Evolutionary conservation across 306 rosid species (phyloP), one percentile per base, ranked within the genome.

Genomic region (Fagus crenata): DNA sequence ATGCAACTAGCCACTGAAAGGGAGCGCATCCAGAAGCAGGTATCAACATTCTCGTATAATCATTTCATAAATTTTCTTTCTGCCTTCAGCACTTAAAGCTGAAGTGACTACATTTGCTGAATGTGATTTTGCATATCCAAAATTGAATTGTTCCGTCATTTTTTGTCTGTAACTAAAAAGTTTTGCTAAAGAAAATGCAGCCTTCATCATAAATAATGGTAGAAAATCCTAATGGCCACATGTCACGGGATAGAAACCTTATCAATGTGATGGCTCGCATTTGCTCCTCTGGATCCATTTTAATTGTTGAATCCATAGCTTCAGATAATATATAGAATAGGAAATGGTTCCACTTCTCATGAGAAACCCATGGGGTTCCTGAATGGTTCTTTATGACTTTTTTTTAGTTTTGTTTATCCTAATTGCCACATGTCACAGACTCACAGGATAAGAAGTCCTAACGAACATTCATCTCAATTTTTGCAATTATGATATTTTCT

Each of bases 11-110:
- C 96, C 18, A 59, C 75, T 1, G 97, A 92, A 80, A 85, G 99
- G 76, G 93, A 89, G 84, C 91, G 90, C 63, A 83, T 96, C 75
- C 89, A 87, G 77, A 86, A 80, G 60, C 92, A 88, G 97, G 98
- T 95, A 85, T 18, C 17, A 35, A 49, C 69, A 72, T 14, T 46
- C 75, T 81, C 74, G 53, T 59, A 69, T 37, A 58, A 73, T 53
- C 74, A 72, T 39, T 28, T 75, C 35, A 37, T 54, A 53, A 33
- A 64, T 37, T 7, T 22, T 51, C 14, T 39, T 75, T n/a, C 49
- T 42, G 70, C 53, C 49, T 42, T 67, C 54, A 37, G 31, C 17
- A 49, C 75, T 61, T 64, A 56, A 17, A 53, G 49, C 37, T 43
- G 28, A 75, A 61, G 3, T 40, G 67, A 35, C 37, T 33, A 33